Evolutionary conservation across 345 rosid species (phyloP), one percentile per base, ranked within the genome.

Genomic region (Brassica cretica): DNA sequence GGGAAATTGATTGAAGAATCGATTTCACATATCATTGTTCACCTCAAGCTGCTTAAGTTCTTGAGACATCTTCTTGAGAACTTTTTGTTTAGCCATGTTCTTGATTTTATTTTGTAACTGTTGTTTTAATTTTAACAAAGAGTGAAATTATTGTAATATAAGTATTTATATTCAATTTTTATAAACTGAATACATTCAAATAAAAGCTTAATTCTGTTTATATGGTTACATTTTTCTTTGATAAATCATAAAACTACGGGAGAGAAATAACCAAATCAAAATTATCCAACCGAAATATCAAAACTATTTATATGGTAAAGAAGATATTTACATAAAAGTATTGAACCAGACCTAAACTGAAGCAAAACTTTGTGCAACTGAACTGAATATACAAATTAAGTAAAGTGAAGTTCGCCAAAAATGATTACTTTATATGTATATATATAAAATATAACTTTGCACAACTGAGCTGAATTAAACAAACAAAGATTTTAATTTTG

Each of bases 11-110:
- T 64, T 30, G 68, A 64, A 15, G 11, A 55, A 6, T 63, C 15
- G 4, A 7, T 75, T 3, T 65, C 68, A 10, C 19, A 39, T 64
- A 19, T 80, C 55, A 44, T 41, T 53, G 21, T 80, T 64, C 67
- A 69, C 58, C 44, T 80, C 32, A 69, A 74, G 53, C 68, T 64
- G 1, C 39, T 74, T 41, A 74, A 53, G 65, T 61, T 79, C 10
- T 61, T 71, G 14, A 58, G 3, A 71, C 39, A 71, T 64, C 60
- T 77, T 71, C 39, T 72, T 58, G 68, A 66, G 19, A 72, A 78
- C 5, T 39, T 27, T 29, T 65, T 78, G 68, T 72, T 58, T 24
- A 78, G 15, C 53, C 63, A 19, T 44, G 41, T 66, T 30, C 15
- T 72, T 66, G 6, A 72, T n/a, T 72, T 67, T 49, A 55, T 72